Percentiles rank a stretch among this genome's conserved stretches.
These are phyloP conservation scores for Tirmania nivea DNA, from an alignment of 495 filamentous ascomycete species.

Conservation along the genomic window DNA sequence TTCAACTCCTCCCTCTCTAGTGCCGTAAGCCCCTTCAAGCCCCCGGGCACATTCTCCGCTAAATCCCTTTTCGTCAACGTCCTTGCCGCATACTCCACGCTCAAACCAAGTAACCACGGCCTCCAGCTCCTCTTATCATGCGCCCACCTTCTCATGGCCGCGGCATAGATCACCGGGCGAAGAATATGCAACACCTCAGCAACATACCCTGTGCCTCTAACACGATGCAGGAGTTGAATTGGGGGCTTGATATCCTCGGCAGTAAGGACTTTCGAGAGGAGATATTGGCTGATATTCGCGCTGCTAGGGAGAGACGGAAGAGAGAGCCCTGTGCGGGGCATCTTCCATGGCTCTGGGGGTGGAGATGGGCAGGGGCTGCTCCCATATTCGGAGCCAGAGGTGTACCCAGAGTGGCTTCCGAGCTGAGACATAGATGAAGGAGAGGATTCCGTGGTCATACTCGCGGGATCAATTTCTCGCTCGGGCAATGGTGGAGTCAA, in stretches of 20 bases:
- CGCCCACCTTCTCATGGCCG: slow-evolving; percentile 49
- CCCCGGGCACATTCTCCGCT: slow-evolving; percentile 41
- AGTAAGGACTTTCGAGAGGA: slow-evolving; percentile 77
- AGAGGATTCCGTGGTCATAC: slow-evolving; percentile 30
- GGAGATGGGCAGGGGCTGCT: slow-evolving; percentile 5
- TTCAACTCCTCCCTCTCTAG: slow-evolving; percentile 74
- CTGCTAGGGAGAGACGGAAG: slow-evolving; percentile 62
- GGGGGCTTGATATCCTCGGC: slow-evolving; percentile 92
- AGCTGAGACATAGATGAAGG: background rate
- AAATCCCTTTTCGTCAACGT: slow-evolving; percentile 59
- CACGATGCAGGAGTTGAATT: slow-evolving; percentile 52
- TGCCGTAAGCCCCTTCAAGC: slow-evolving; percentile 47
- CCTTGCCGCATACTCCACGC: slow-evolving; percentile 66
- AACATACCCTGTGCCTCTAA: slow-evolving; percentile 46
- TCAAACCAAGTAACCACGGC: slow-evolving; percentile 76
- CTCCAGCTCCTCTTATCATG: slow-evolving; percentile 48
- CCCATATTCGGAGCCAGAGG: background rate
- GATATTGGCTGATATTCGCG: slow-evolving; percentile 58
- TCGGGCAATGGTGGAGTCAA: slow-evolving; percentile 72
- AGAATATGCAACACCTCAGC: slow-evolving; percentile 84
- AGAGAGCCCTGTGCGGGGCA: slow-evolving; percentile 75
- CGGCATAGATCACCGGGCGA: slow-evolving; percentile 68
- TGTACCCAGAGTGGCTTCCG: background rate
- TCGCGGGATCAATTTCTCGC: slow-evolving; percentile 45
- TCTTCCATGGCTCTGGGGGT: slow-evolving; percentile 40